Percentiles rank a stretch among this genome's conserved stretches.
These are phyloP conservation scores for Trichoderma pleuroti DNA, from an alignment of 2,329 filamentous ascomycete species.

Conservation along the genomic window DNA sequence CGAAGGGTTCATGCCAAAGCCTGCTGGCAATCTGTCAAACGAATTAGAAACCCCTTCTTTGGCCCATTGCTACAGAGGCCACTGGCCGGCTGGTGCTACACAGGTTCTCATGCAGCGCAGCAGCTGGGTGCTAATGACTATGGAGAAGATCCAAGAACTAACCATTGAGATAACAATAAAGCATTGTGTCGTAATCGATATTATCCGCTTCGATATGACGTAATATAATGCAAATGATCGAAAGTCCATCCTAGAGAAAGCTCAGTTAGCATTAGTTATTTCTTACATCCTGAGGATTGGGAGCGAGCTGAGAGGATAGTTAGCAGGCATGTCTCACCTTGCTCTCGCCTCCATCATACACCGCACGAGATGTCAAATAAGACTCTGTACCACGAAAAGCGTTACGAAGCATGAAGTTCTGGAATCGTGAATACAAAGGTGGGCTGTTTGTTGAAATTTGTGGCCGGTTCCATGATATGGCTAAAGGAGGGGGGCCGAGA, in stretches of 20 bases:
- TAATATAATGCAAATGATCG: constrained; percentile 66
- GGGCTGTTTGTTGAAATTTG: constrained; percentile 62
- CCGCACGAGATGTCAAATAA: constrained; percentile 59
- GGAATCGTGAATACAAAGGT: constrained; percentile 63
- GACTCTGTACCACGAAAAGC: constrained; percentile 63
- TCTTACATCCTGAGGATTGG: not conserved
- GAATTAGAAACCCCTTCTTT: not conserved
- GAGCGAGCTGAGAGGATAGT: not conserved
- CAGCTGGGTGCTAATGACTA: not conserved
- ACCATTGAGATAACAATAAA: constrained; percentile 68
- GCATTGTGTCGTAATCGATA: constrained; percentile 61
- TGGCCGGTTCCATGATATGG: constrained; percentile 67
- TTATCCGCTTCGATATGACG: constrained; percentile 63
- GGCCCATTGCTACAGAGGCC: not conserved
- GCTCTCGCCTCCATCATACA: constrained; percentile 69
- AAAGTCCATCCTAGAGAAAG: constrained; percentile 55
- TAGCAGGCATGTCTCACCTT: constrained; percentile 42
- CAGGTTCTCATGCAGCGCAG: not conserved
- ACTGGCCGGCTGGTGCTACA: not conserved
- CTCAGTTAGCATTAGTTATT: constrained; percentile 3
- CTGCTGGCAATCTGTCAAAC: constrained; percentile 58
- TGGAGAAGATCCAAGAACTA: constrained; percentile 12
- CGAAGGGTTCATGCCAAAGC: constrained; percentile 67
- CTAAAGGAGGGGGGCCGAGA: constrained; percentile 63
- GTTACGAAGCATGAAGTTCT: constrained; percentile 70